A percentile compares a stretch with the other conserved stretches of the same genome.
Conservation (phyloP, 768 basidiomycete genomes). For the Lentinula guzmanii region DNA sequence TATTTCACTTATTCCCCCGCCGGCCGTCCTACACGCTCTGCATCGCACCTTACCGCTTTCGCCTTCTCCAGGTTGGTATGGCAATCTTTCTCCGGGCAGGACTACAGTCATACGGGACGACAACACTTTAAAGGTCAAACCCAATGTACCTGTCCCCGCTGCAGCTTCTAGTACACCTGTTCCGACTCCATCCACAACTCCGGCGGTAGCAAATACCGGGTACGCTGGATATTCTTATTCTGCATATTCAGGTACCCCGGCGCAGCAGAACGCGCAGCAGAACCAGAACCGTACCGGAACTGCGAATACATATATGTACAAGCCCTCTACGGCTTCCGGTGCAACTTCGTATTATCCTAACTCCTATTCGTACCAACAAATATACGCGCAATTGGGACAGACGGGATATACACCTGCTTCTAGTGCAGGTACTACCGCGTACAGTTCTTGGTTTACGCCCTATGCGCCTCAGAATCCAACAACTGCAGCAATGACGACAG, state of each 20-base stretch:
- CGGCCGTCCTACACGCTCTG: conserved; percentile 61
- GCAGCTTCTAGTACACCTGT: conserved; percentile 12
- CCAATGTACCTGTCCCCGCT: conserved; percentile 24
- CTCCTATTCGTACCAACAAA: neutral
- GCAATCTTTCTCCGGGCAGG: conserved; percentile 56
- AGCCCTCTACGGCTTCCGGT: neutral
- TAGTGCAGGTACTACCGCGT: neutral
- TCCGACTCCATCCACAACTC: conserved; percentile 14
- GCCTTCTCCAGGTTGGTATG: conserved; percentile 64
- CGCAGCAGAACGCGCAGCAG: neutral
- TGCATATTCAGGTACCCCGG: conserved; percentile 27
- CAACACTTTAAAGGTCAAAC: conserved; percentile 57
- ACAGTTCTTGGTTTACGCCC: conserved; percentile 21
- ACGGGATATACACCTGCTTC: neutral
- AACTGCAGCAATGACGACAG: conserved; percentile 14
- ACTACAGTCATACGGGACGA: conserved; percentile 67
- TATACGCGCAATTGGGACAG: neutral
- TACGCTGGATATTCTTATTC: conserved; percentile 8
- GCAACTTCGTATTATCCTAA: neutral
- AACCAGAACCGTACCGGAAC: conserved; percentile 1
- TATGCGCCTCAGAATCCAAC: conserved; percentile 24
- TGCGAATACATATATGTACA: conserved; percentile 5
- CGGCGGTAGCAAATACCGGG: conserved; percentile 5
- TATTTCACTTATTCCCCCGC: conserved; percentile 53
- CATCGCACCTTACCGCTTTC: conserved; percentile 62